Base-by-base conservation (phyloP, 1,284 basidiomycete species). In the Coniferiporia sulphurascens region DNA sequence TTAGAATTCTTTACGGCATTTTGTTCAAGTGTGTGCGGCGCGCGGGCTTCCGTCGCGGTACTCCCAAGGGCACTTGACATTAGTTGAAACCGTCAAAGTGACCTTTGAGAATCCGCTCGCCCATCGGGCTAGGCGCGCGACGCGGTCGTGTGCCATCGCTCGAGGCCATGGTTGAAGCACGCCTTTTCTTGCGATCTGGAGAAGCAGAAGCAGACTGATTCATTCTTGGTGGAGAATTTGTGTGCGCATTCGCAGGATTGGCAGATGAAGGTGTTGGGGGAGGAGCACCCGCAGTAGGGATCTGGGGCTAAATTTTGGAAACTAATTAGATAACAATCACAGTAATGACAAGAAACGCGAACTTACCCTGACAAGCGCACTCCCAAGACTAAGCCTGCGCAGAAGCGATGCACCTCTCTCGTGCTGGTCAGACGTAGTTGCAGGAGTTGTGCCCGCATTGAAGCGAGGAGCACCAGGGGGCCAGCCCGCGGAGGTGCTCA, bases 71-170 rank as follows among this genome's bases (percentile, higher is more conserved):
- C 21, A 17, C 19, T 9, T 15, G 15, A 22, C 19, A 19, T 41
- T 34, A 61, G 32, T 61, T 57, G 50, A 91, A 91, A 45, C 89
- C 85, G 68, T 91, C 88, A 65, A 91, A 91, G 65, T 91, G 89
- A 9, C 88, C 88, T 74, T 87, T 91, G 63, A 91, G 78, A 61
- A 91, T 91, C 60, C 88, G 79, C 72, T 91, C 88, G 63, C 88
- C 89, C 89, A 91, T 91, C 2, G 89, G 88, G 38, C 87, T 89
- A n/a, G 88, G 88, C 3, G 86, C 87, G 59, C 88, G 76, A 52
- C 80, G 85, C 13, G 78, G 80, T 55, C 78, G 64, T 2, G 69
- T 52, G 17, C 73, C 68, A 5, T 79, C 79, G 44, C 62, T 22
- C 61, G 59, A 19, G 46, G 74, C 76, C 56, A 88, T 65, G 1